phyloP scores from a whole-genome alignment of 129 eudicot genomes.

The Lactuca sativa region DNA sequence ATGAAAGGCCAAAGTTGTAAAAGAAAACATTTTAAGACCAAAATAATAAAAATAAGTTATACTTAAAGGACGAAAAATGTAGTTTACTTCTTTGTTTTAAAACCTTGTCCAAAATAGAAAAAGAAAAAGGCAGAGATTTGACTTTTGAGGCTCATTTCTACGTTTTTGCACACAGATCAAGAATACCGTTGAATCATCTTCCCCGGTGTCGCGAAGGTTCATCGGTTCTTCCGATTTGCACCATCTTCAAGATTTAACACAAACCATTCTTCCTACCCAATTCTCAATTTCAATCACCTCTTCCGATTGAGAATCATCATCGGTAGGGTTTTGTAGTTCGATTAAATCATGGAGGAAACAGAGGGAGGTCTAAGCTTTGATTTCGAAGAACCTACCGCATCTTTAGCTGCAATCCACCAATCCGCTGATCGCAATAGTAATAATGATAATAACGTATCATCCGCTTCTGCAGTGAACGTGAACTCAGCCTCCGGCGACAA shows the following conservation, averaged over 20 bases:
- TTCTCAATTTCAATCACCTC: neutral
- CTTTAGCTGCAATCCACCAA: conserved; percentile 69
- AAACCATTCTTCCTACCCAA: neutral
- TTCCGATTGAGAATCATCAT: neutral
- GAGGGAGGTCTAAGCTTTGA: conserved; percentile 96
- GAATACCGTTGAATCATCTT: neutral
- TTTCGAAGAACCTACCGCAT: conserved; percentile 93
- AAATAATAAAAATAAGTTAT: no score
- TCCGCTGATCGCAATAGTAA: conserved; percentile 17
- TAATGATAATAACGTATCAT: conserved; percentile 8
- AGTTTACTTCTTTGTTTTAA: no score
- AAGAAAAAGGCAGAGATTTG: neutral
- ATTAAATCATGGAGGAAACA: conserved; percentile 70
- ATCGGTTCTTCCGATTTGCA: neutral
- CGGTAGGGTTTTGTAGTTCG: neutral
- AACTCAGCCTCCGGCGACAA: conserved; percentile 27
- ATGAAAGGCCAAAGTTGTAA: neutral
- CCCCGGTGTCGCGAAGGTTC: neutral
- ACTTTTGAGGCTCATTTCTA: neutral
- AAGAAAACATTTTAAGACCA: no score
- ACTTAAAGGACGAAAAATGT: neutral
- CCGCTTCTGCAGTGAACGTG: conserved; percentile 26
- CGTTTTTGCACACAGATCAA: neutral
- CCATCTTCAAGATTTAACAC: neutral
- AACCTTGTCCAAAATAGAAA: neutral